Base-by-base conservation (phyloP, 2,329 filamentous ascomycete species). In the Blumeriella jaapii region DNA sequence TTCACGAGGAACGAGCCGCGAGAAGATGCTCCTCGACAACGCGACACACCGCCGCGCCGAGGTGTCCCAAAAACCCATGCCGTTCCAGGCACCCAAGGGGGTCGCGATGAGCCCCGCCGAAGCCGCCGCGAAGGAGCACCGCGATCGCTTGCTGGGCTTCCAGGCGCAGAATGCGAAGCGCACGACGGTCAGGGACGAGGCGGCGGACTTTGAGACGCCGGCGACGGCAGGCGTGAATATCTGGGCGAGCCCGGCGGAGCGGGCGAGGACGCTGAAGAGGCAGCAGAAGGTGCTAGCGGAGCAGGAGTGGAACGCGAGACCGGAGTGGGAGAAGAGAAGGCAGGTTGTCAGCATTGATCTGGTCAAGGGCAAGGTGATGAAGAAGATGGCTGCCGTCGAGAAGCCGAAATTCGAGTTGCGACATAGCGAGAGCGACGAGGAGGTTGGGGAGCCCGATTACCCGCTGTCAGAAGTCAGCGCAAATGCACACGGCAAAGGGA, bases 11-110 rank as follows among this genome's bases (percentile, higher is more conserved):
- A 61, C 75, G 87, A 4, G 87, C 2, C 74, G 79, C 38, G 89
- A 95, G 61, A 82, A 78, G 51, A 86, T 86, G 81, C 77, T 78
- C 0, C 75, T 71, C 2, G 85, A 95, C 57, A 82, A 87, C 36
- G 74, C 74, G 2, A 62, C 71, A 1, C 72, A 87, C 50, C 73
- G 69, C 34, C 69, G 69, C 16, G 69, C 79, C 0, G 81, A 85
- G 9, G 68, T 83, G 5, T 67, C 73, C 3, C 64, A 67, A 34
- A 67, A 66, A 3, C 71, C 76, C 0, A 64, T 69, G 2, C 70
- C 77, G 0, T 83, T 82, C 46, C 63, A 68, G 1, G 62, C 63
- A 35, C 60, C 67, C 30, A 60, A 64, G 33, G 37, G 33, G 4
- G 39, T 46, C 3, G 36, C 28, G 3, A 47, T 52, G 40, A 51